Evolutionary conservation across 768 basidiomycete genomes (phyloP).

Genomic region (Scleroderma citrinum): DNA sequence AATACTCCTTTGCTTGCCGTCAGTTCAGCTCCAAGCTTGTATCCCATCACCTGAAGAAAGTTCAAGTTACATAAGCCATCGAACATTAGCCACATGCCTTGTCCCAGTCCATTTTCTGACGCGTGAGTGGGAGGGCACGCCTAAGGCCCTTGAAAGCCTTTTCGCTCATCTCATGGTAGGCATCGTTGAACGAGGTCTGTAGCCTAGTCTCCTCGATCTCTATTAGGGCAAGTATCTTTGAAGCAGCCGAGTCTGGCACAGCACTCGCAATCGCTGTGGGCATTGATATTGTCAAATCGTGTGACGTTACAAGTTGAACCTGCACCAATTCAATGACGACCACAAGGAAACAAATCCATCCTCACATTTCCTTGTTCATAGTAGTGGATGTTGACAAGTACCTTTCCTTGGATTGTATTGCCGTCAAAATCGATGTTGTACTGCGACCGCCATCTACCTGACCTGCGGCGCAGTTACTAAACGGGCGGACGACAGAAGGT

Average conservation of each 20-base stretch:
- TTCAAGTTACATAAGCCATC: not conserved
- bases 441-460: slow-evolving; percentile 90
- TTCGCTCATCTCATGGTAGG: slow-evolving; percentile 87
- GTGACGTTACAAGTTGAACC: slow-evolving; percentile 86
- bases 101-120: slow-evolving; percentile 96
- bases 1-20: slow-evolving; percentile 59
- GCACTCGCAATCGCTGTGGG: slow-evolving; percentile 53
- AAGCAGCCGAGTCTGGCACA: slow-evolving; percentile 46
- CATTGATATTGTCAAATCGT: slow-evolving; percentile 58
- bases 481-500: not conserved
- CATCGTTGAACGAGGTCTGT: slow-evolving; percentile 71
- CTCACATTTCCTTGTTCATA: slow-evolving; percentile 95
- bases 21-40: slow-evolving; percentile 75
- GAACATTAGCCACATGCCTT: slow-evolving; percentile 43
- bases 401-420: slow-evolving; percentile 59
- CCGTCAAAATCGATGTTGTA: slow-evolving; percentile 69
- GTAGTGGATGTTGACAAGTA: slow-evolving; percentile 88
- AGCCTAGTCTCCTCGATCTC: slow-evolving; percentile 76
- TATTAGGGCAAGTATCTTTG: slow-evolving; percentile 75
- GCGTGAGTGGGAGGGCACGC: slow-evolving; percentile 85
- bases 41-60: slow-evolving; percentile 41
- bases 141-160: slow-evolving; percentile 90
- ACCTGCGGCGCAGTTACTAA: slow-evolving; percentile 43
- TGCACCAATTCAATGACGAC: slow-evolving; percentile 23
- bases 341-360: not conserved